Percentiles rank a stretch among this genome's conserved stretches.
phyloP scores from a whole-genome alignment of 305 asterid species.

The Ruellia speciosa region DNA sequence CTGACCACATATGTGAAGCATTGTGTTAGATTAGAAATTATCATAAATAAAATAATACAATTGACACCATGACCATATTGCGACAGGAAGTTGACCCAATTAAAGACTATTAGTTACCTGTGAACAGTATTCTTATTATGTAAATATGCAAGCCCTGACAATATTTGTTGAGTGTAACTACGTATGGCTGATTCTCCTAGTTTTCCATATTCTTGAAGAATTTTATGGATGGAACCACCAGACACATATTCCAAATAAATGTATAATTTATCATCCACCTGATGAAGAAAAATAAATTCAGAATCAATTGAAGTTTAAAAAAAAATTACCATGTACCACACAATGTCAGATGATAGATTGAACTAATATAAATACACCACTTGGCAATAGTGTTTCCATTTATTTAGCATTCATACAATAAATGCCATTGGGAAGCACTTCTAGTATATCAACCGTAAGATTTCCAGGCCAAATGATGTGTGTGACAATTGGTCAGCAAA shows the following conservation, averaged over 20 bases:
- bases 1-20: constrained; percentile 33
- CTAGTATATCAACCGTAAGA: constrained; percentile 20
- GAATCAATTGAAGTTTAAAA: constrained; percentile 18
- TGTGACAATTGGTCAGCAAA: too few species aligned
- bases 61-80: constrained; percentile 4
- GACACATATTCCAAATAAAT: constrained; percentile 91
- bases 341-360: too few species aligned
- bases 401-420: constrained; percentile 6
- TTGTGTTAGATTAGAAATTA: constrained; percentile 15
- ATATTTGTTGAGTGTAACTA: constrained; percentile 83
- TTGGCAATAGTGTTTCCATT: constrained; percentile 6
- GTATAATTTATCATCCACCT: constrained; percentile 82
- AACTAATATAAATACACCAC: too few species aligned
- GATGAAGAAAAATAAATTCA: constrained; percentile 26
- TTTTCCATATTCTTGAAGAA: constrained; percentile 81
- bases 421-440: constrained; percentile 1
- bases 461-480: constrained; percentile 15
- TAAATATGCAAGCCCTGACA: constrained; percentile 89
- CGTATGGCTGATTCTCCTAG: constrained; percentile 88
- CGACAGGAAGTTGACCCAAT: constrained; percentile 19
- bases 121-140: constrained; percentile 84
- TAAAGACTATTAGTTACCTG: constrained; percentile 40
- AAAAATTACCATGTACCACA: constrained; percentile 9
- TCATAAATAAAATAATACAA: neutral
- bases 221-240: constrained; percentile 93